Base-by-base conservation (phyloP, 805 yeast genomes). In the Sugiyamaella americana region DNA sequence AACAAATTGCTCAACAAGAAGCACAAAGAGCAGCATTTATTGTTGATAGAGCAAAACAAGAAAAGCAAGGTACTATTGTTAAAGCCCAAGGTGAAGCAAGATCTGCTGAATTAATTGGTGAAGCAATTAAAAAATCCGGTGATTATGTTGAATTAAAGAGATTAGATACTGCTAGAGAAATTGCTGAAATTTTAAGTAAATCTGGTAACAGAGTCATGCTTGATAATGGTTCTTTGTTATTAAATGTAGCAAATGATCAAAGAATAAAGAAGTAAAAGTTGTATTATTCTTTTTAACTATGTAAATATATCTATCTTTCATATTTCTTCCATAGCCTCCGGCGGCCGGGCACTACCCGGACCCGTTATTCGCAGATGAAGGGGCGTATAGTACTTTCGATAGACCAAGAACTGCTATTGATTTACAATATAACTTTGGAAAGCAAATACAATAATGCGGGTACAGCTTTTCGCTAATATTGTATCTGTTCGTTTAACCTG, bases 1-100 rank as follows among this genome's bases (percentile, higher is more conserved):
- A 93, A 70, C 98, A 93, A 73, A 93, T 93, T 68, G 98, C 98
- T 23, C 98, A 93, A 68, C 98, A 93, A 73, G 98, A 93, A 65
- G 98, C 98, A 18, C 97, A 93, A 70, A 82, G 95, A 67, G 98
- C 98, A 5, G 97, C 98, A 0, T 93, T 89, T 58, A 74, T 93
- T 37, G 98, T 93, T 44, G 98, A 93, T 67, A 87, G 88, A 65
- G 98, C 98, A 5, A 80, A 86, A 58, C 98, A 93, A 69, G 98
- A 93, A 71, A 93, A 93, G 67, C 98, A 93, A 69, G 95, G 94
- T 64, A 75, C 87, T 72, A 95, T 93, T 53, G 97, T 93, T 48
- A 87, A 84, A 67, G 98, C 98, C 10, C 86, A 87, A 66, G 98
- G 98, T 79, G 98, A 93, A 71, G 98, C 98, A 55, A 81, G 87